Evolutionary conservation across 202 grass and related monocot species (phyloP), one percentile per base, ranked within the genome.

Genomic region (Digitaria exilis): DNA sequence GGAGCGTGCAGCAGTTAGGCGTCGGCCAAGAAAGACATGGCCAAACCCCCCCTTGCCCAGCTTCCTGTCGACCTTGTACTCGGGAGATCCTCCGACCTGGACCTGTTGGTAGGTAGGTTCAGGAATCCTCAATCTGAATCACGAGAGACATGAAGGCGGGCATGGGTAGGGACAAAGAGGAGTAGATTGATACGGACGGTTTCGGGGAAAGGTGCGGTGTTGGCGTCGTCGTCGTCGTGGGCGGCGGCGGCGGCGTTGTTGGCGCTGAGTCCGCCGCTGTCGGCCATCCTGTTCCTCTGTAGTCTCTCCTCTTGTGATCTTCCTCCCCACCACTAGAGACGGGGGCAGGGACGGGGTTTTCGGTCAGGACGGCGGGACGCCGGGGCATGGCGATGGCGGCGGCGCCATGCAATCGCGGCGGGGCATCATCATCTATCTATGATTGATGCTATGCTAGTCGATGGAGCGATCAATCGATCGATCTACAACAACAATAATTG

Each of bases 21-120:
- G 84, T 9, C 88, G 86, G 75, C 94, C 91, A 29, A 93, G 88
- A 49, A 91, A 97, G 73, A 97, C 91, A 74, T 97, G 94, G 60
- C 94, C 94, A 58, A 97, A 97, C 5, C 94, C 94, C 65, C 94
- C 91, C 85, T 97, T 97, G 17, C 94, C 94, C 35, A 93, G 81
- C 80, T 89, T 97, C 84, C 91, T 89, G 25, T 97, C 94, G 30
- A 93, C 75, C 71, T 76, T 90, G 87, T 93, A 97, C 54, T 87
- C 69, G 21, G 94, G 94, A 44, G 94, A 97, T 11, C 87, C 87
- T 60, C 94, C 94, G 25, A 97, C 85, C 77, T 93, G 91, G 71
- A 97, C 91, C 91, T 96, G 93, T n/a, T n/a, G n/a, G n/a, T n/a
- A n/a, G n/a, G 24, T 18, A 80, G 30, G 69, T 9, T 1, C 37